phyloP scores from a whole-genome alignment of 345 rosid genomes.

The Mallotus nudiflorus region DNA sequence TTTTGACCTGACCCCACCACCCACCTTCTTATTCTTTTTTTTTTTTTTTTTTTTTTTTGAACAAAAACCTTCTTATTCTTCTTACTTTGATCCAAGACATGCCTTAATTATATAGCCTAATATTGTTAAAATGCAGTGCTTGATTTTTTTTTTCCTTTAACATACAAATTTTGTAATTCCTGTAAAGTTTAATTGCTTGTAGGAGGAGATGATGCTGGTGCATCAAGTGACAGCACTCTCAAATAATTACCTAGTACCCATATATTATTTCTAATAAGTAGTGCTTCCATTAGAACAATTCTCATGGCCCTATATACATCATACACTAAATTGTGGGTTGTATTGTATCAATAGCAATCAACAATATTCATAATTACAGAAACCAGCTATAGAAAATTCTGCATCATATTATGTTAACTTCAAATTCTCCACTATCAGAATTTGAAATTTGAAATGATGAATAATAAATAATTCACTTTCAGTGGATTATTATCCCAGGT shows the following conservation, averaged over 20 bases:
- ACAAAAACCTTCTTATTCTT: too few species aligned
- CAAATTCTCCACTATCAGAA: not conserved
- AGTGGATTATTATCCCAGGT: not conserved
- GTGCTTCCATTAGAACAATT: not conserved
- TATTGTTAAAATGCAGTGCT: too few species aligned
- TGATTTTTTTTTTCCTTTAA: too few species aligned
- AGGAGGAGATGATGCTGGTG: too few species aligned
- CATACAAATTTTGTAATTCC: too few species aligned
- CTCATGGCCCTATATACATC: not conserved
- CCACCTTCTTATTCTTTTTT: not conserved
- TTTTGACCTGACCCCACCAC: slow-evolving; percentile 36
- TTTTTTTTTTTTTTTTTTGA: too few species aligned
- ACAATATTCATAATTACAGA: not conserved
- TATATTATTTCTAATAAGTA: slow-evolving; percentile 13
- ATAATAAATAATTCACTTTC: not conserved
- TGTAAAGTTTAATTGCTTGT: too few species aligned
- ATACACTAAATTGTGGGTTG: not conserved
- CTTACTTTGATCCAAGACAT: too few species aligned
- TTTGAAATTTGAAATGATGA: not conserved
- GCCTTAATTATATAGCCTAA: too few species aligned
- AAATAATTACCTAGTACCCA: slow-evolving; percentile 3
- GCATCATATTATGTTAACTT: not conserved
- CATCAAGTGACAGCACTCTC: slow-evolving; percentile 1
- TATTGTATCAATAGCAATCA: not conserved
- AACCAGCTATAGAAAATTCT: not conserved